phyloP scores from a whole-genome alignment of 345 rosid species.

The Xanthoceras sorbifolium region DNA sequence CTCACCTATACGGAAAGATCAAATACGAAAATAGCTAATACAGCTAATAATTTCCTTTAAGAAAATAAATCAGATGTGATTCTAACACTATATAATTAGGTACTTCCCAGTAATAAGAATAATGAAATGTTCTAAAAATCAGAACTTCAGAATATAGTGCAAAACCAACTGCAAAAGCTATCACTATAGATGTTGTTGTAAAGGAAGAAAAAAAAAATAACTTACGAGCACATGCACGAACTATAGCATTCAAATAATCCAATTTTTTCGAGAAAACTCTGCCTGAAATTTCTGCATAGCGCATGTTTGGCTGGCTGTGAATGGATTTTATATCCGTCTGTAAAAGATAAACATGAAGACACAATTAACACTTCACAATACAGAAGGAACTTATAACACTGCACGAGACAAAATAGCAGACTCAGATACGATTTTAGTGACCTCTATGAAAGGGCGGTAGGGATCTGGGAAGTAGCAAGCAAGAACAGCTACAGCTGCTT shows the following conservation, averaged over 20 bases:
- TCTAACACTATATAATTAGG: neutral
- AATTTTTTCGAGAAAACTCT: conserved; percentile 70
- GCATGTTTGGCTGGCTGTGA: conserved; percentile 76
- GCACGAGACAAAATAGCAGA: conserved; percentile 19
- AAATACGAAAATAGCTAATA: too few relatives aligned
- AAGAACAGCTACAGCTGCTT: conserved; percentile 94
- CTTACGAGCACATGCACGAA: conserved; percentile 94
- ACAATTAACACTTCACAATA: conserved; percentile 8
- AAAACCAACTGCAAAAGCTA: neutral
- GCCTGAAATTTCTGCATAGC: conserved; percentile 58
- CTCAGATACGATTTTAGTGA: conserved; percentile 20
- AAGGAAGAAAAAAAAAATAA: conserved; percentile 13
- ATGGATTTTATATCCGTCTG: conserved; percentile 90
- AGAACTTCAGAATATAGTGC: neutral
- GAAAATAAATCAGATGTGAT: too few relatives aligned
- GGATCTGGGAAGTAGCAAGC: conserved; percentile 90
- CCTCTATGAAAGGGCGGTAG: conserved; percentile 71
- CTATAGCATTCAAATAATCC: conserved; percentile 75
- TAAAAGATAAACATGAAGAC: conserved; percentile 27
- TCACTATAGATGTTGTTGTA: neutral
- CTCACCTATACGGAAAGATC: too few relatives aligned
- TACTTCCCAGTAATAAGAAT: neutral
- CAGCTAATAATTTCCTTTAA: too few relatives aligned
- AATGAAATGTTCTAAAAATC: neutral
- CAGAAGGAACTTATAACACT: conserved; percentile 1